Percentiles rank a stretch among this genome's conserved stretches.
phyloP scores from a whole-genome alignment of 2,329 filamentous ascomycete species.

The Teratosphaeriaceae sp. region DNA sequence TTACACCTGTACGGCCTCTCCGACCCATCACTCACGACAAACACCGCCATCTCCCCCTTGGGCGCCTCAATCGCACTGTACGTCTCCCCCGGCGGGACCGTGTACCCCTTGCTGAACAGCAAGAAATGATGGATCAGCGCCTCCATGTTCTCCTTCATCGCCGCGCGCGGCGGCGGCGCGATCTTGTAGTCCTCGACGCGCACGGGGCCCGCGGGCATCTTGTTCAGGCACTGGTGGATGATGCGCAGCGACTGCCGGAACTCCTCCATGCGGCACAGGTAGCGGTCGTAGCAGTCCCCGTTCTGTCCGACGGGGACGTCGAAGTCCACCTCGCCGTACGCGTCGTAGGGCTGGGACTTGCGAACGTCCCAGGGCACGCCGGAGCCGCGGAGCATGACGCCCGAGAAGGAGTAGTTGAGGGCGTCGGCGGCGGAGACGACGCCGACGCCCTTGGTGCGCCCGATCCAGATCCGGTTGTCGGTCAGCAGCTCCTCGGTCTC shows the following conservation, averaged over 20 bases:
- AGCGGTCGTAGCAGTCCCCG: slow-evolving; percentile 98
- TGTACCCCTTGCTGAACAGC: slow-evolving; percentile 96
- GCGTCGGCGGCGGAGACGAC: slow-evolving; percentile 88
- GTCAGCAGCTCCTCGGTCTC: slow-evolving; percentile 98
- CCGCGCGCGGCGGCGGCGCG: slow-evolving; percentile 84
- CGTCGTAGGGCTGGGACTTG: slow-evolving; percentile 95
- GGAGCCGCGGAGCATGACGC: slow-evolving; percentile 96
- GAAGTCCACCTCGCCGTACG: slow-evolving; percentile 96
- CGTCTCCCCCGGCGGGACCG: slow-evolving; percentile 93
- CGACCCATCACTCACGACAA: slow-evolving; percentile 88
- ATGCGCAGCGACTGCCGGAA: slow-evolving; percentile 97
- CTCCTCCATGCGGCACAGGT: slow-evolving; percentile 98
- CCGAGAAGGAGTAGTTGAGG: slow-evolving; percentile 94
- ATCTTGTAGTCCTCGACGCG: slow-evolving; percentile 99
- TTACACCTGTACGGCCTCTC: slow-evolving; percentile 97
- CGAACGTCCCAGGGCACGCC: slow-evolving; percentile 95
- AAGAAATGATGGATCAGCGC: slow-evolving; percentile 98
- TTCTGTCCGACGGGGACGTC: slow-evolving; percentile 95
- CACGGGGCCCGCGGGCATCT: slow-evolving; percentile 93
- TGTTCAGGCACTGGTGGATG: slow-evolving; percentile 97
- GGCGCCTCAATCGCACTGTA: slow-evolving; percentile 99
- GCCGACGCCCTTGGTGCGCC: slow-evolving; percentile 79
- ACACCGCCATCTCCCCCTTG: slow-evolving; percentile 99
- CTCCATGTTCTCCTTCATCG: slow-evolving; percentile 99
- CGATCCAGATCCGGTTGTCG: slow-evolving; percentile 99